phyloP scores from a whole-genome alignment of 345 rosid species.

The Euclidium syriacum region DNA sequence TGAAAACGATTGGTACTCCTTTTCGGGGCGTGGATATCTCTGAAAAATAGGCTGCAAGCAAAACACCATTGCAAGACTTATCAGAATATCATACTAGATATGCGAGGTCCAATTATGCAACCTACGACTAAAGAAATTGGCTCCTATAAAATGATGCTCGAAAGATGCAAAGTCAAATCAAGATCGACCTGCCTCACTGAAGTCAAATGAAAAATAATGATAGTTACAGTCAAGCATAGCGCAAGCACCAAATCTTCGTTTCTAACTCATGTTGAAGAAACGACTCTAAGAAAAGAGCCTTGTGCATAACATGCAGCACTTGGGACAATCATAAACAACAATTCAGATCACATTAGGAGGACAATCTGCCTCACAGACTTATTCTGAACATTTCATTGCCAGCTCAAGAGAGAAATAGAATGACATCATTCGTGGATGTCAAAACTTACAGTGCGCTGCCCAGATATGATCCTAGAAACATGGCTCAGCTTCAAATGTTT shows the following conservation, averaged over 20 bases:
- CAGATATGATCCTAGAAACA: constrained; percentile 85
- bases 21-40: constrained; percentile 97
- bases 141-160: neutral
- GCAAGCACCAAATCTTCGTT: neutral
- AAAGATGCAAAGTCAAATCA: constrained; percentile 4
- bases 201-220: neutral
- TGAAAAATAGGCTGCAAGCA: constrained; percentile 88
- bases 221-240: neutral
- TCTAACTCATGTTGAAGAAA: constrained; percentile 12
- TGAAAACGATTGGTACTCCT: constrained; percentile 98
- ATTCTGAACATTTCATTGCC: neutral
- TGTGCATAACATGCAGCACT: constrained; percentile 7
- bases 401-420: neutral
- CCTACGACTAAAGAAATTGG: neutral
- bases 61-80: constrained; percentile 11
- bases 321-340: constrained; percentile 3
- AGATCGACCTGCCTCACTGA: neutral
- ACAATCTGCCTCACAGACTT: neutral
- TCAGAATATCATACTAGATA: constrained; percentile 22
- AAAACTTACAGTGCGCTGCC: constrained; percentile 95
- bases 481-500: constrained; percentile 85
- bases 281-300: neutral
- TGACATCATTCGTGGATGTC: neutral
- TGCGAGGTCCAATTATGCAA: neutral
- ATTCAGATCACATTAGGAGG: constrained; percentile 2